Conservation (phyloP, 2,329 filamentous ascomycete genomes). For the Grosmannia penicillata region DNA sequence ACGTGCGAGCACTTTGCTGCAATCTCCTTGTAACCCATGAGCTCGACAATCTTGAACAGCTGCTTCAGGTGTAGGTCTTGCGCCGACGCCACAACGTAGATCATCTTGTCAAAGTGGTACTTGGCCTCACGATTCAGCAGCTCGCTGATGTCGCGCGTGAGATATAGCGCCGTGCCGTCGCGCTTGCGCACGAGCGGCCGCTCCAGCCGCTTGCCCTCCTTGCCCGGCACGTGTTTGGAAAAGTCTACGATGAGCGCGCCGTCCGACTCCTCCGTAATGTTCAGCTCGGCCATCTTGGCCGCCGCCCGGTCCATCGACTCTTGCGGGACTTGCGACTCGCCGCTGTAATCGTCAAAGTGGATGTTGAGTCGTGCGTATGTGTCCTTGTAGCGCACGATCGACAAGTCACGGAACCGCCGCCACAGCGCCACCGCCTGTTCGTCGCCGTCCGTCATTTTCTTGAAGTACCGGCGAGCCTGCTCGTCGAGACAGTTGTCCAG, state of each 20-base stretch:
- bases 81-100: slow-evolving; percentile 60
- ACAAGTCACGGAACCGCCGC: slow-evolving; percentile 51
- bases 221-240: slow-evolving; percentile 48
- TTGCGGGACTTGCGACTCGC: slow-evolving; percentile 58
- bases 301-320: slow-evolving; percentile 51
- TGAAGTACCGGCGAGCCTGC: slow-evolving; percentile 60
- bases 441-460: slow-evolving; percentile 56
- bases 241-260: slow-evolving; percentile 63
- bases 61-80: slow-evolving; percentile 62
- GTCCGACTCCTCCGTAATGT: slow-evolving; percentile 53
- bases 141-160: slow-evolving; percentile 66
- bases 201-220: slow-evolving; percentile 54
- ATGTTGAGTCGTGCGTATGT: slow-evolving; percentile 60
- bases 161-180: slow-evolving; percentile 62
- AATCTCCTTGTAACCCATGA: slow-evolving; percentile 55
- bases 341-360: slow-evolving; percentile 57
- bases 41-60: slow-evolving; percentile 61
- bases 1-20: slow-evolving; percentile 56
- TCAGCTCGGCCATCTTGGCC: slow-evolving; percentile 45
- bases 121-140: slow-evolving; percentile 48
- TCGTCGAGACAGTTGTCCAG: slow-evolving; percentile 51
- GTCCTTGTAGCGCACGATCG: slow-evolving; percentile 50
- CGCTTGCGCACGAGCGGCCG: slow-evolving; percentile 58
- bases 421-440: slow-evolving; percentile 44
- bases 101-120: slow-evolving; percentile 62